phyloP scores from a whole-genome alignment of 2,329 filamentous ascomycete genomes.

The Cercospora sesami region DNA sequence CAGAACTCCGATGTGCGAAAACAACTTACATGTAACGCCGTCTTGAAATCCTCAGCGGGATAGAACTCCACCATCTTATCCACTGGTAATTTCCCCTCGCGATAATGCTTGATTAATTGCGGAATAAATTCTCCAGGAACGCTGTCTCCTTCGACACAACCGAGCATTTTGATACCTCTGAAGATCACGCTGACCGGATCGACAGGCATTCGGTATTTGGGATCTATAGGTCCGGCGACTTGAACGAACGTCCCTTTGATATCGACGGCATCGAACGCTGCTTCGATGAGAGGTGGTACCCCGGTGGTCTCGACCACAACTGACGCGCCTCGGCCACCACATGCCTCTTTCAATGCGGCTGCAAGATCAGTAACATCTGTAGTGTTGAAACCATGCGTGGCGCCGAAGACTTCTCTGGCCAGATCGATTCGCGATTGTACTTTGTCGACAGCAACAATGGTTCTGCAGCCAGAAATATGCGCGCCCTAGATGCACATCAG shows the following conservation, averaged over 20 bases:
- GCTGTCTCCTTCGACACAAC: constrained; percentile 48
- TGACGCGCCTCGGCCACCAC: constrained; percentile 41
- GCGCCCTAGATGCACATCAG: constrained; percentile 26
- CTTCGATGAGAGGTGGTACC: constrained; percentile 23
- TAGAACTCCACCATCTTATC: constrained; percentile 47
- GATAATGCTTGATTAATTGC: constrained; percentile 48
- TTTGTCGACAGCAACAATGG: constrained; percentile 44
- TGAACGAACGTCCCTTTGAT: constrained; percentile 48
- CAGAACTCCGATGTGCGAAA: too few species aligned
- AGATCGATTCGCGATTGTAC: constrained; percentile 39
- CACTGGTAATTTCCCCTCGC: constrained; percentile 47
- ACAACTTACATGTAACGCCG: constrained; percentile 34
- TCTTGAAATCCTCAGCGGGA: constrained; percentile 42
- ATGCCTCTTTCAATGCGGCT: constrained; percentile 37
- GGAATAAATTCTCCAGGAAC: constrained; percentile 44
- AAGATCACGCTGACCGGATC: constrained; percentile 43
- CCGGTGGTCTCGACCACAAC: constrained; percentile 46
- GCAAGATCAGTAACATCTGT: constrained; percentile 31
- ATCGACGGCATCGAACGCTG: constrained; percentile 23
- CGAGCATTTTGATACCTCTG: constrained; percentile 47
- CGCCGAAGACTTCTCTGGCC: constrained; percentile 41
- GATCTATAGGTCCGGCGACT: constrained; percentile 46
- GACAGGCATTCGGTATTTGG: constrained; percentile 43
- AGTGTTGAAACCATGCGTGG: constrained; percentile 44
- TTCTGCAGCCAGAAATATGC: constrained; percentile 32